These are phyloP conservation scores for Suhomyces terraborum DNA, from an alignment of 1,139 yeast species.

Conservation along the genomic window DNA sequence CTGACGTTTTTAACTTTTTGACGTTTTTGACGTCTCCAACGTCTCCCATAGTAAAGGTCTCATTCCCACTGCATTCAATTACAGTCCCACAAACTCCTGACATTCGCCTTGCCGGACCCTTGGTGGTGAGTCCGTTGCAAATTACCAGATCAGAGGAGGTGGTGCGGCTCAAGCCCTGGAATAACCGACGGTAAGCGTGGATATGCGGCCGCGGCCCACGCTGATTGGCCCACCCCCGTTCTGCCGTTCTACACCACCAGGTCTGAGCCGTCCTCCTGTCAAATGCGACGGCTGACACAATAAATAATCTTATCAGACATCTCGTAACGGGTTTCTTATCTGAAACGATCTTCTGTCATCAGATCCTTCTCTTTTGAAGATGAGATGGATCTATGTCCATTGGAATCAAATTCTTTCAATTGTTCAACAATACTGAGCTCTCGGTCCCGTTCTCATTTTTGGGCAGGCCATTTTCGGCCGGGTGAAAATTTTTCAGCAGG, in stretches of 20 bases:
- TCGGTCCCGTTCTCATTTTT: background rate
- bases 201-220: background rate
- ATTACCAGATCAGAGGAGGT: background rate
- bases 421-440: too few species aligned
- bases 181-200: slow-evolving; percentile 9
- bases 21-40: too few species aligned
- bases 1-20: too few species aligned
- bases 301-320: background rate
- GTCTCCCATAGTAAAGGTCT: too few species aligned
- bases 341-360: too few species aligned
- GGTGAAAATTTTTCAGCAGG: background rate
- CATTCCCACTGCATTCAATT: too few species aligned
- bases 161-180: slow-evolving; percentile 9
- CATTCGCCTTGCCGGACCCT: too few species aligned
- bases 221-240: slow-evolving; percentile 5
- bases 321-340: background rate
- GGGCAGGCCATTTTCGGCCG: background rate
- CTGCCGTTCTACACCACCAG: background rate
- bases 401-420: too few species aligned
- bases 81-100: too few species aligned
- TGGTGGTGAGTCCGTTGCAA: background rate
- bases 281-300: background rate
- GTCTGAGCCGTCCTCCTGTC: slow-evolving; percentile 13
- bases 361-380: too few species aligned
- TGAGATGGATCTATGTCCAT: too few species aligned